Base-by-base conservation (phyloP, 73 alveolate genomes). In the Symbiodinium pilosum region DNA sequence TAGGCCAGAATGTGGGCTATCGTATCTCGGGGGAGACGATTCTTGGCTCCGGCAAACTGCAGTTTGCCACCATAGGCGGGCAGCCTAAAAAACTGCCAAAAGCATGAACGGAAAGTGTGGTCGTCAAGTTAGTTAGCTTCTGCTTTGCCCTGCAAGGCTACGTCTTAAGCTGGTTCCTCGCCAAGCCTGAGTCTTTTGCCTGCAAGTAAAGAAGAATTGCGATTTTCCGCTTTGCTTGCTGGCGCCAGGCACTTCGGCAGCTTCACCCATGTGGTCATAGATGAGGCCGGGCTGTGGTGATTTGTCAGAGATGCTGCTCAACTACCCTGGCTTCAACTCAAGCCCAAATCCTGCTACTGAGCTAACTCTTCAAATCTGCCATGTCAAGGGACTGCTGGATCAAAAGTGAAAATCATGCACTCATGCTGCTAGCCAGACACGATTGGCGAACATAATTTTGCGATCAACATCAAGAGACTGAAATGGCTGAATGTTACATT, bases 131-230 rank as follows among this genome's bases (percentile, higher is more conserved):
- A 6, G 0, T 81, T 34, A 12, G 30, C 30, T 81, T 39, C 36
- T 40, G 5, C n/a, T 3, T 40, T 30, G 83, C 39, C 39, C 43
- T 47, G 43, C 1, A 36, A 87, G 94, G 95, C 32, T 88, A 88
- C 36, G 95, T 88, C 34, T 69, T 88, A 71, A 88, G 87, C 36
- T 88, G 95, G 95, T 88, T 88, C 73, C 69, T 88, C 20, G 95
- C 87, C 26, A 88, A 88, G 87, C 95, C 95, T 9, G 95, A 88
- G 87, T n/a, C n/a, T n/a, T n/a, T n/a, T n/a, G n/a, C n/a, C n/a
- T n/a, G n/a, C n/a, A n/a, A n/a, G n/a, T n/a, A n/a, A n/a, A n/a
- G n/a, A n/a, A n/a, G n/a, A n/a, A n/a, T n/a, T n/a, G n/a, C n/a
- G n/a, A n/a, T n/a, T n/a, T n/a, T n/a, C n/a, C n/a, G n/a, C n/a